Evolutionary conservation across 2,329 filamentous ascomycete genomes (phyloP), one percentile per base, ranked within the genome.

Genomic region (Incumbomyces delicatus): DNA sequence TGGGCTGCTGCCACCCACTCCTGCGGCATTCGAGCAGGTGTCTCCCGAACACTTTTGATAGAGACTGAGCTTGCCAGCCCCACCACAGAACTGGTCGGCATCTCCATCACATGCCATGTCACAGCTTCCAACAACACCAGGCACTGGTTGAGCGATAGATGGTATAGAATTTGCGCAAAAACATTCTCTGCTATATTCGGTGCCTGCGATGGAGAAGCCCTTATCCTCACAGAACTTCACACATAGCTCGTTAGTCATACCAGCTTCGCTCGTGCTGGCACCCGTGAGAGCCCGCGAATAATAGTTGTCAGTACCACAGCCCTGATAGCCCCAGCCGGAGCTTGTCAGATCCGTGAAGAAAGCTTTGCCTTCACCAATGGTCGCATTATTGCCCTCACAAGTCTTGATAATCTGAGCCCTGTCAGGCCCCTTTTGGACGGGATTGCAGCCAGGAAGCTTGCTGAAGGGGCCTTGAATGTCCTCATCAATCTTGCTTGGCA

Each of bases 241-340:
- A 46, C 61, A 63, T n/a, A 47, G 50, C 17, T 60, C 53, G 16
- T 56, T 54, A 38, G 59, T 61, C 50, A 59, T 57, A 41, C 53
- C 46, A 13, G 33, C 50, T 20, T 55, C 48, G 29, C 49, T 51
- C 43, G 52, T 49, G 49, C 42, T 57, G 20, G 53, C 50, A 27
- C 50, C 57, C n/a, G 53, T 52, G 22, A 63, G 52, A 12, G 68
- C 67, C 43, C 70, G 69, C 34, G 52, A 51, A 48, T 53, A 53
- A 47, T 64, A 57, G 32, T 61, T 57, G 53, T 74, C 72, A 6
- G 58, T 60, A 57, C 75, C 82, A 65, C 81, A 86, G 46, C 81
- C 81, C n/a, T 74, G 60, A 53, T 77, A 73, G 36, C 67, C 66
- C 69, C 80, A 85, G 38, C 71, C 68, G 44, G 67, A 66, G 37